Base-by-base conservation (phyloP, 1,284 basidiomycete species). In the Trametes pubescens region DNA sequence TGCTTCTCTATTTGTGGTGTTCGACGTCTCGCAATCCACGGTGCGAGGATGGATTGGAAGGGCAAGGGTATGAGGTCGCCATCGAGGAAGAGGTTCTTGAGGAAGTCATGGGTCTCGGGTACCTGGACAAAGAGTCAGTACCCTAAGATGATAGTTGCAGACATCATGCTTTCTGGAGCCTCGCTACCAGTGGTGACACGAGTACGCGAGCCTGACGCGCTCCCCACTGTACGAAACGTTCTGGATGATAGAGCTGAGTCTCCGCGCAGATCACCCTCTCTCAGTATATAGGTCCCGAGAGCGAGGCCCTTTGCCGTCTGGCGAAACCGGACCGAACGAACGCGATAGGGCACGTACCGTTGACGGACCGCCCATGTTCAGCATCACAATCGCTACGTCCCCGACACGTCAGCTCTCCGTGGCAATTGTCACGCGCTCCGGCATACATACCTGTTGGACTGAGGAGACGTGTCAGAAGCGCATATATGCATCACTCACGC, bases 361-460 rank as follows among this genome's bases (percentile, higher is more conserved):
- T 46, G 92, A 88, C 11, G 97, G 97, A 0, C 97, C 97, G 51
- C 97, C 97, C 97, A 99, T 99, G 80, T 99, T 99, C 81, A 99
- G 84, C 92, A 99, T 94, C 37, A 99, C 93, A 64, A 99, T 86
- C 44, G 92, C 97, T 93, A 66, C 37, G 21, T 40, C 35, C 51
- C n/a, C 54, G 26, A 55, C 48, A 34, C 46, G 24, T 69, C 43
- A 67, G 61, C 43, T 7, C 51, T 40, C 26, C 16, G 32, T 26
- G 4, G n/a, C 3, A 4, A 38, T 21, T 21, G 6, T 26, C 29
- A 44, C n/a, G 66, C 59, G 59, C 38, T 11, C 52, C 21, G 38
- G 65, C 79, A 69, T 71, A 89, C 79, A 69, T 71, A 89, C 88
- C 87, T 86, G 87, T 89, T 64, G 88, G 87, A 72, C 88, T 89